Conservation (phyloP, 208 protist species). For the Wallacemonas collosoma region DNA sequence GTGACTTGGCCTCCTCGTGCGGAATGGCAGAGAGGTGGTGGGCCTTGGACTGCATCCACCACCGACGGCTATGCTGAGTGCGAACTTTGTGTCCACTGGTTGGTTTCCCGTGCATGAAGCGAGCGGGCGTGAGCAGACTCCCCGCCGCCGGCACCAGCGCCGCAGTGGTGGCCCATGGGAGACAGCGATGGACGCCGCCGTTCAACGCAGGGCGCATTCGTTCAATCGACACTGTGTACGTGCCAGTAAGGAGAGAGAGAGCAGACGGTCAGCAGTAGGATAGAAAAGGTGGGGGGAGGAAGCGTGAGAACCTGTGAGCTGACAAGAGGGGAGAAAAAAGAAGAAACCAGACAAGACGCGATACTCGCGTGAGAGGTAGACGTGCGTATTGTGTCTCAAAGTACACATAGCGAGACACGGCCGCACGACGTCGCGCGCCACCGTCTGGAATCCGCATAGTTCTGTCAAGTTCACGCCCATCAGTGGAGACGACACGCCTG, state of each 20-base stretch:
- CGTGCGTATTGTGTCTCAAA: too few species aligned
- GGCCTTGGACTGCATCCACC: constrained; percentile 92
- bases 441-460: too few species aligned
- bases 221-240: too few species aligned
- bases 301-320: too few species aligned
- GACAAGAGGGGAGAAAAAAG: too few species aligned
- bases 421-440: too few species aligned
- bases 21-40: constrained; percentile 78
- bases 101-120: constrained; percentile 85
- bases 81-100: constrained; percentile 87
- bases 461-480: too few species aligned
- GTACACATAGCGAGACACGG: too few species aligned
- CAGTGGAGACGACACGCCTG: too few species aligned
- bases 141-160: constrained; percentile 2
- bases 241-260: not conserved
- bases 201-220: not conserved
- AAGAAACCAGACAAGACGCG: too few species aligned
- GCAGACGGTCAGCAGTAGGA: not conserved
- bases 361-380: too few species aligned
- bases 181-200: not conserved
- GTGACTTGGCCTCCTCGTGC: constrained; percentile 75
- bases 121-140: constrained; percentile 19
- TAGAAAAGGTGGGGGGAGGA: too few species aligned
- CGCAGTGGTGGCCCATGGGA: constrained; percentile 3
- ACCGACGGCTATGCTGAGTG: constrained; percentile 86